These are phyloP conservation scores for Pseudohalonectria lignicola DNA, from an alignment of 2,329 filamentous ascomycete species.

Conservation along the genomic window DNA sequence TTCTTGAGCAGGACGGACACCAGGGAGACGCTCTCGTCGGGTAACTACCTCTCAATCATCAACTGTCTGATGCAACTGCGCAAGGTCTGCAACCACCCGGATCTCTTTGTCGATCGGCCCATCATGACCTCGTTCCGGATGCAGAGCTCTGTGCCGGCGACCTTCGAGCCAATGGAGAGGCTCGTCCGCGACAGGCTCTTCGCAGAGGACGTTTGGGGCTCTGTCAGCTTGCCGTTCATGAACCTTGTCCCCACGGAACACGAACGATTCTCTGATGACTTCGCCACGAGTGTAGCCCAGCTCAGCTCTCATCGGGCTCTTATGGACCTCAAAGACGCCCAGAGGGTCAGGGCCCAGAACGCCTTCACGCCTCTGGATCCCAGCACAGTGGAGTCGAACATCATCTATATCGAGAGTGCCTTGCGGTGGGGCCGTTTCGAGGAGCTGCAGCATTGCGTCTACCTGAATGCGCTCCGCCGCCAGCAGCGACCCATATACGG, in stretches of 20 bases:
- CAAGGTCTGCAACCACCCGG: slow-evolving; percentile 97
- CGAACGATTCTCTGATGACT: slow-evolving; percentile 53
- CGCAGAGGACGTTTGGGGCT: slow-evolving; percentile 48
- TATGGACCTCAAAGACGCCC: slow-evolving; percentile 60
- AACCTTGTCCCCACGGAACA: slow-evolving; percentile 66
- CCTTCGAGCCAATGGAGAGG: slow-evolving; percentile 63
- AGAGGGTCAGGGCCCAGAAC: slow-evolving; percentile 50
- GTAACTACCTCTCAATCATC: slow-evolving; percentile 96
- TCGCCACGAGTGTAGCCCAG: slow-evolving; percentile 46
- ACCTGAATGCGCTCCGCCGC: slow-evolving; percentile 70
- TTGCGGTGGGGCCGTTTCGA: slow-evolving; percentile 61
- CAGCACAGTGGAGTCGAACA: slow-evolving; percentile 55
- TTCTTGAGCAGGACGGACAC: slow-evolving; percentile 89
- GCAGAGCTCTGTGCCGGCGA: slow-evolving; percentile 62
- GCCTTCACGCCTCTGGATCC: slow-evolving; percentile 47
- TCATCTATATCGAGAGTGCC: slow-evolving; percentile 62
- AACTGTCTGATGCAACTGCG: slow-evolving; percentile 96
- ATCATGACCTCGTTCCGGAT: slow-evolving; percentile 97
- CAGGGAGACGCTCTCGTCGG: slow-evolving; percentile 75
- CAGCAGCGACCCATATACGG: slow-evolving; percentile 77
- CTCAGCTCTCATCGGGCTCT: slow-evolving; percentile 61
- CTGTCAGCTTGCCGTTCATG: slow-evolving; percentile 63
- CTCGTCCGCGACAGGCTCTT: slow-evolving; percentile 57
- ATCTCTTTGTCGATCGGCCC: slow-evolving; percentile 88
- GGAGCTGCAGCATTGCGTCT: slow-evolving; percentile 70